Base-by-base conservation (phyloP, 345 rosid genomes). In the Eucalyptus cladocalyx region DNA sequence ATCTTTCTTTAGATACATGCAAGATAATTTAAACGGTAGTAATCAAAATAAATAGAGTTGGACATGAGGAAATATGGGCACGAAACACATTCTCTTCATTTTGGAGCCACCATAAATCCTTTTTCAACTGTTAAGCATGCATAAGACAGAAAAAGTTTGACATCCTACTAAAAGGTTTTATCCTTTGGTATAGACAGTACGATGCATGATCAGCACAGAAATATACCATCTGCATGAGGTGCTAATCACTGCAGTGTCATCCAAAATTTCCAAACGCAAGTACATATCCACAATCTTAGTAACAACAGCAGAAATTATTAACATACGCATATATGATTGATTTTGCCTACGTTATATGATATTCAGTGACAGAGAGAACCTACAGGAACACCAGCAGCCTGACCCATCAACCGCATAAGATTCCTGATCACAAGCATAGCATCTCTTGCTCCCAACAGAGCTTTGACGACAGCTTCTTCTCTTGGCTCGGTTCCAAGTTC, bases 361-460 rank as follows among this genome's bases (percentile, higher is more conserved):
- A 23, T 32, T 51, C 81, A 43, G 87, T 50, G 89, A 89, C 48
- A 43, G 50, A 88, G 67, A 60, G 56, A 88, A 89, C 95, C 32
- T 92, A 97, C 99, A 72, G 99, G 98, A 87, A 97, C 94, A 88
- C 94, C 94, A 60, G 98, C 99, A 90, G 96, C 96, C 93, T 96
- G 94, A 32, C 99, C 99, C 97, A 97, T 95, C 87, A 88, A 95
- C 87, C 94, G 95, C 98, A 97, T 95, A 89, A 92, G 94, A 90
- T 88, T 87, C 94, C 99, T 95, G 93, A 98, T 95, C 88, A 90
- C 90, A 87, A 95, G 92, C 97, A 98, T 98, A 67, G 95, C 93
- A 56, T 94, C 93, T 95, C 97, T 94, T 89, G 99, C 96, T 88
- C 93, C 96, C 88, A 96, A 80, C 90, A 98, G 90, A 89, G 94